Evolutionary conservation across 2,329 filamentous ascomycete species (phyloP).

Genomic region (Aspergillus ochraceus): DNA sequence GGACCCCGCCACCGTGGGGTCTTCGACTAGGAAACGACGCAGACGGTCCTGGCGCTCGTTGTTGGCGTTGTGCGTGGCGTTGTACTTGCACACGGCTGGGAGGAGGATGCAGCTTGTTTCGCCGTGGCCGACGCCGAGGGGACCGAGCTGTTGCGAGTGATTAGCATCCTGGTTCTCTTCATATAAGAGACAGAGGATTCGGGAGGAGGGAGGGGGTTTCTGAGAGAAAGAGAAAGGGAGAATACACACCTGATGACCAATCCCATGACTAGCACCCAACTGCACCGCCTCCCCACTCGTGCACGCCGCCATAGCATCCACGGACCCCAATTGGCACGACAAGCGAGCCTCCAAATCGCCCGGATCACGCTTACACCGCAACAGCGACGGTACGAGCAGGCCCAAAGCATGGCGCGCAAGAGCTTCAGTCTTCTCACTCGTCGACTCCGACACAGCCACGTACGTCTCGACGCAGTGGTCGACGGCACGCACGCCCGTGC

Average conservation of each 20-base stretch:
- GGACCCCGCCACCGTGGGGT: slow-evolving; percentile 37
- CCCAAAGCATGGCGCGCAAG: slow-evolving; percentile 42
- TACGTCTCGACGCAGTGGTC: slow-evolving; percentile 61
- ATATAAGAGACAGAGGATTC: too few species aligned
- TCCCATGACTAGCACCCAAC: slow-evolving; percentile 54
- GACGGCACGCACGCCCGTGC: slow-evolving; percentile 57
- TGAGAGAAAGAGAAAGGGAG: slow-evolving; percentile 5
- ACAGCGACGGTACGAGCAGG: slow-evolving; percentile 44
- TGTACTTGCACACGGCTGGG: slow-evolving; percentile 59
- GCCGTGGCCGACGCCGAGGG: slow-evolving; percentile 59
- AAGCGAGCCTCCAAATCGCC: slow-evolving; percentile 45
- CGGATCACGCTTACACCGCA: slow-evolving; percentile 40
- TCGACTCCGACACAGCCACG: slow-evolving; percentile 40
- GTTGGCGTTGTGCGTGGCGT: slow-evolving; percentile 46
- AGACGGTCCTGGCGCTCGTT: slow-evolving; percentile 45
- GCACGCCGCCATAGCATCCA: slow-evolving; percentile 53
- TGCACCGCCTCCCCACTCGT: slow-evolving; percentile 39
- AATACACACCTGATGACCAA: slow-evolving; percentile 50
- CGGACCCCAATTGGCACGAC: slow-evolving; percentile 52
- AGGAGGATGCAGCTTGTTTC: slow-evolving; percentile 60
- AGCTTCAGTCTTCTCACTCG: slow-evolving; percentile 36
- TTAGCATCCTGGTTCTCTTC: slow-evolving; percentile 1
- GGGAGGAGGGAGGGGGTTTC: too few species aligned
- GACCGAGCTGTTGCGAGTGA: slow-evolving; percentile 41
- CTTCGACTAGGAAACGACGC: slow-evolving; percentile 41